Evolutionary conservation across 805 yeast species (phyloP), one percentile per base, ranked within the genome.

Genomic region (Kuraishia molischiana): DNA sequence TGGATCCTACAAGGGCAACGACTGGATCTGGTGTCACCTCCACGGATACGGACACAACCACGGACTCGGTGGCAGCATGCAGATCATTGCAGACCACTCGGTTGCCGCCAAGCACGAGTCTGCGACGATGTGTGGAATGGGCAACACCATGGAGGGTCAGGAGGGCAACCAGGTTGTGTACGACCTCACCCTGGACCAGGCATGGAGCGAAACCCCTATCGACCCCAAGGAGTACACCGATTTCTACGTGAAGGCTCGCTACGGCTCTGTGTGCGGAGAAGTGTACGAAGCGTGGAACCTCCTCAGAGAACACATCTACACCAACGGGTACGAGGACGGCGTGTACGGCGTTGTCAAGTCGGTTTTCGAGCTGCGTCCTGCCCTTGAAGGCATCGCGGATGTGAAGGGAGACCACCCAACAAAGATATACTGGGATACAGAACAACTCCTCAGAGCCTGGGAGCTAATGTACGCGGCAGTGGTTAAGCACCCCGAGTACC

Each of bases 11-110:
- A 35, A 19, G 13, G 41, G 41, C 4, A 39, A 39, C 26, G 39
- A 39, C 18, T 39, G 40, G 40, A 36, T 39, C 20, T 39, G 41
- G 41, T 39, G 41, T 36, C 36, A 39, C 15, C 29, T 39, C 19
- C 41, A 39, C 24, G 41, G 41, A 10, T 39, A 36, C 18, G 41
- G 41, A 15, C 15, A 22, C 14, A 39, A 39, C 26, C 35, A 39
- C 26, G 41, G 41, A n/a, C 37, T 39, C 13, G 41, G 41, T 21
- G 40, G 36, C 14, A 20, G 36, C 5, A 35, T 39, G 5, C 39
- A 39, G 36, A 34, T 39, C 13, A 24, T 39, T 18, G 35, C 41
- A 9, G 15, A 36, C 8, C 28, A 36, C 36, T 36, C 40, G 3
- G 37, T 38, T 8, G 39, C 26, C 10, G 41, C 41, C 18, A 5